Evolutionary conservation across 2,329 filamentous ascomycete genomes (phyloP).

Genomic region (Seiridium unicorne): DNA sequence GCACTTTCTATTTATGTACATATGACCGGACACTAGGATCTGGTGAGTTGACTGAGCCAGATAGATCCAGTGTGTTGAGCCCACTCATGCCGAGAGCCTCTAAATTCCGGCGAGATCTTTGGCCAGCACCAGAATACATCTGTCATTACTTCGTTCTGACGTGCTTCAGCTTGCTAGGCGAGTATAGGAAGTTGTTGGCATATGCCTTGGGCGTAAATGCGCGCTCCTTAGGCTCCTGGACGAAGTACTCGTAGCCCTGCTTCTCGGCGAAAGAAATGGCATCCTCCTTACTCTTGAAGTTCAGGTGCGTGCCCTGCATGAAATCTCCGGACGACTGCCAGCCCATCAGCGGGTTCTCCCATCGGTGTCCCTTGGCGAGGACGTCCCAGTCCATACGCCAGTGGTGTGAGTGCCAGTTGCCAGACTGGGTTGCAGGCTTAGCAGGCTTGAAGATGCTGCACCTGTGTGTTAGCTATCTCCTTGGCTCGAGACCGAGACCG

Average conservation of each 20-base stretch:
- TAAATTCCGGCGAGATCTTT: neutral
- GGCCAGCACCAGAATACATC: neutral
- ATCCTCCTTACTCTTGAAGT: constrained; percentile 91
- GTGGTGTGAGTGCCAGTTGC: constrained; percentile 76
- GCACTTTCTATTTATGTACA: neutral
- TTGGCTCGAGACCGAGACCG: neutral
- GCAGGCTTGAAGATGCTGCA: constrained; percentile 83
- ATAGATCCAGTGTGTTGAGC: too few relatives aligned
- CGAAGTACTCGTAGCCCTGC: constrained; percentile 98
- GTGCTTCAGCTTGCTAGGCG: constrained; percentile 81
- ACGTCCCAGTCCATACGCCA: constrained; percentile 99
- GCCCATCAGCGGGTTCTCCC: constrained; percentile 98
- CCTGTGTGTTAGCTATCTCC: neutral
- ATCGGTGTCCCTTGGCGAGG: constrained; percentile 85
- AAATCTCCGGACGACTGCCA: constrained; percentile 95
- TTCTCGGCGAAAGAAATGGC: constrained; percentile 95
- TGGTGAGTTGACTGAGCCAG: too few relatives aligned
- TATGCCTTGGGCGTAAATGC: constrained; percentile 90
- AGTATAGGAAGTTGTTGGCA: constrained; percentile 93
- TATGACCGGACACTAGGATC: neutral
- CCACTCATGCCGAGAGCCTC: too few relatives aligned
- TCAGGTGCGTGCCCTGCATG: constrained; percentile 91
- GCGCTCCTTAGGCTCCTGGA: constrained; percentile 92
- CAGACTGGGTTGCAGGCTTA: constrained; percentile 96
- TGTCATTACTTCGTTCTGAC: constrained; percentile 69